Evolutionary conservation across 106 monocot species (phyloP), one percentile per base, ranked within the genome.

Genomic region (Dioscorea zingiberensis): DNA sequence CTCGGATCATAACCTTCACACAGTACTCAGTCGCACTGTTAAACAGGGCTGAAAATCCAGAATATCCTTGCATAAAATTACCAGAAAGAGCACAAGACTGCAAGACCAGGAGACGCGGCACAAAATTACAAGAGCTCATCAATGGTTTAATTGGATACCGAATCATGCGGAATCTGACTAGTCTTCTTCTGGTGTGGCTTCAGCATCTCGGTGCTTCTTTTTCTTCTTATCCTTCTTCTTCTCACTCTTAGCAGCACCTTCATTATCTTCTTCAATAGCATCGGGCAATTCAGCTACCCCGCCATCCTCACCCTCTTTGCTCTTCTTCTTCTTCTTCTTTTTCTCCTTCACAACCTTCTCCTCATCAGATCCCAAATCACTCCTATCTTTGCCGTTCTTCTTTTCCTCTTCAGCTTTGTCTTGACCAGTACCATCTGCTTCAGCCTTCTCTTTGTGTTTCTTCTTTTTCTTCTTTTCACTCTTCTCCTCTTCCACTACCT

Each of bases 191-290:
- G 70, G 65, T 18, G 49, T 46, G 8, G 22, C 54, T 0, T 74
- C 84, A 21, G 54, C 69, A 55, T 87, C 81, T 60, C 60, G 67
- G 61, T 72, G 66, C 54, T 85, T 90, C 80, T 89, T 89, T 62
- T 90, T 90, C 74, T 90, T 86, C 76, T 85, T 89, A 22, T 85
- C 79, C 69, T 79, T 85, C 65, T 85, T 81, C 70, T 78, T 81
- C 78, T 81, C 85, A 25, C 73, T 81, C 74, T 69, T 81, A 2
- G 69, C 65, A 13, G 19, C 64, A 32, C 64, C 76, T 6, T 54
- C 65, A 22, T 61, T 46, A 7, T 32, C 79, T 23, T 16, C 63
- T n/a, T 48, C 66, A 11, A 25, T 58, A 7, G 13, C 17, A 4
- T 27, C 28, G 45, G 69, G 29, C 1, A 38, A 29, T 4, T 62